Evolutionary conservation across 495 filamentous ascomycete genomes (phyloP).

Genomic region (Cercophora sp.): DNA sequence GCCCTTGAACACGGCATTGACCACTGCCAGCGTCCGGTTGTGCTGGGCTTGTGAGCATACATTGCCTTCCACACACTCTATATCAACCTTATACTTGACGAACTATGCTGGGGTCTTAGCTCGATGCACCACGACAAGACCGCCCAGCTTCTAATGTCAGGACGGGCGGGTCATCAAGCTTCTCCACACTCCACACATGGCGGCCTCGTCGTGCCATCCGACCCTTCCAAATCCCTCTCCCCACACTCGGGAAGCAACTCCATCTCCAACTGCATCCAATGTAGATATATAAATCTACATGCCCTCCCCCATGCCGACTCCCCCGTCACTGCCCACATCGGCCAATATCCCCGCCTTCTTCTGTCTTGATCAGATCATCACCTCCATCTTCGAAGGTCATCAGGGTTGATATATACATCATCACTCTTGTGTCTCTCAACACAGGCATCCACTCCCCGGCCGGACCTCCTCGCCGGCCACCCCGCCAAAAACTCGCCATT

Average conservation of each 20-base stretch:
- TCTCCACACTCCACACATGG: conserved; percentile 25
- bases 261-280: conserved; percentile 31
- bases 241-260: conserved; percentile 26
- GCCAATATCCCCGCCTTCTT: conserved; percentile 21
- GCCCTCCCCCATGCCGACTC: conserved; percentile 26
- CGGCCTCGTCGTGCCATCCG: conserved; percentile 21
- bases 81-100: conserved; percentile 27
- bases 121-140: conserved; percentile 11
- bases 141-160: conserved; percentile 7
- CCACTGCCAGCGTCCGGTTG: conserved; percentile 12
- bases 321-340: conserved; percentile 21
- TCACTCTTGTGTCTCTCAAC: no score
- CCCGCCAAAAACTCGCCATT: no score
- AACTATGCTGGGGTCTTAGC: conserved; percentile 26
- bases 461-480: not conserved
- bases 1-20: conserved; percentile 34
- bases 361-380: not conserved
- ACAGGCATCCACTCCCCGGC: no score
- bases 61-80: conserved; percentile 28
- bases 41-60: conserved; percentile 16
- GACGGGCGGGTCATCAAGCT: conserved; percentile 13
- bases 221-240: conserved; percentile 26
- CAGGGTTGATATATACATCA: no score
- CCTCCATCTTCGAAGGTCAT: not conserved
- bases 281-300: conserved; percentile 36